Conservation (phyloP, 208 protist species). For the Acanthamoeba royreba region DNA sequence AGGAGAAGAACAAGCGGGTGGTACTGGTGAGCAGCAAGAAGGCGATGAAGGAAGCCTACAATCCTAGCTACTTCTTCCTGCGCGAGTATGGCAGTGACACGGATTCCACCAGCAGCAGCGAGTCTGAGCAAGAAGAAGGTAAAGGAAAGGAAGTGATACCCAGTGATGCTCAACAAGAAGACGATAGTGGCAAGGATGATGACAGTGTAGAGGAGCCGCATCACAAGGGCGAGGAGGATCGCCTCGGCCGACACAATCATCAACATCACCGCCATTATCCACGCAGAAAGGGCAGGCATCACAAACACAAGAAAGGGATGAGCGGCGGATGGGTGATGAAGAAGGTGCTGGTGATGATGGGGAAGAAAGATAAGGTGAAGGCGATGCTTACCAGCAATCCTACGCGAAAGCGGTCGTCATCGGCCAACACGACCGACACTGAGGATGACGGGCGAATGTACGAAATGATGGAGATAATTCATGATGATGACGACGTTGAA, state of each 20-base stretch:
- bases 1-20: not conserved
- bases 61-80: not conserved
- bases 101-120: not conserved
- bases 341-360: not conserved
- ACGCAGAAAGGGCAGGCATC: too few species aligned
- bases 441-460: not conserved
- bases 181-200: too few species aligned
- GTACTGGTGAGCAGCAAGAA: not conserved
- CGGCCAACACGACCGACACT: too few species aligned
- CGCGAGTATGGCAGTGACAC: not conserved
- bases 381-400: not conserved
- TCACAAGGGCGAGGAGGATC: too few species aligned
- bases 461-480: not conserved
- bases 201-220: too few species aligned
- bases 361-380: not conserved
- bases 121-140: not conserved
- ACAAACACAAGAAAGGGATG: not conserved
- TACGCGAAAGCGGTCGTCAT: not conserved
- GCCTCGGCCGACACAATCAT: not conserved
- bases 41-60: not conserved
- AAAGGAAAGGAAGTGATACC: not conserved
- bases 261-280: not conserved
- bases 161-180: too few species aligned
- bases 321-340: slow-evolving; percentile 15
- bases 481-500: too few species aligned